Conservation (phyloP, 495 filamentous ascomycete genomes). For the Penicillium soppii region DNA sequence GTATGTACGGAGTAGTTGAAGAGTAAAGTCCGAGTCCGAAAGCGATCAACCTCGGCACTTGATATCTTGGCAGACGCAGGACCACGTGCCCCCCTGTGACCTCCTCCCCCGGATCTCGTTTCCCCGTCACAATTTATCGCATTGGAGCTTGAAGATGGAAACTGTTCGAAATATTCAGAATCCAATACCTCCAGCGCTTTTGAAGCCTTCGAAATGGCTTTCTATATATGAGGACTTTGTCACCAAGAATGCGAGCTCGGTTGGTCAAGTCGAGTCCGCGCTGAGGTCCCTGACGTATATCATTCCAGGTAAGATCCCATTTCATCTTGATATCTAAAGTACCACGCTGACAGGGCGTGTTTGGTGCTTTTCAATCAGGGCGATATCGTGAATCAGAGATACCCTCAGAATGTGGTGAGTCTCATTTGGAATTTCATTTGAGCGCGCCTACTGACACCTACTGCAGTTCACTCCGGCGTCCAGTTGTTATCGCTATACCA, state of each 20-base stretch:
- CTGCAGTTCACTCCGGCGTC: slow-evolving; percentile 73
- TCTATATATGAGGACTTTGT: slow-evolving; percentile 87
- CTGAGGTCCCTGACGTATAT: slow-evolving; percentile 92
- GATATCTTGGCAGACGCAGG: slow-evolving; percentile 14
- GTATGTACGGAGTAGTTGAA: background rate
- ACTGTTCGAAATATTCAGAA: slow-evolving; percentile 28
- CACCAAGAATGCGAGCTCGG: slow-evolving; percentile 86
- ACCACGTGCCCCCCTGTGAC: slow-evolving; percentile 18
- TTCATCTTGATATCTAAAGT: background rate
- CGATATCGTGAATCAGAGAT: slow-evolving; percentile 93
- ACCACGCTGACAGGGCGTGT: background rate
- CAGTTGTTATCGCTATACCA: slow-evolving; percentile 93
- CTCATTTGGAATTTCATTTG: background rate
- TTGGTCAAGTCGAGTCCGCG: slow-evolving; percentile 90
- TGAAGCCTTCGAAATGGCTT: slow-evolving; percentile 71
- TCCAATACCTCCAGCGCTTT: slow-evolving; percentile 33
- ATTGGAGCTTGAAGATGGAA: slow-evolving; percentile 30
- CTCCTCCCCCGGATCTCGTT: slow-evolving; percentile 8
- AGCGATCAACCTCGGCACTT: slow-evolving; percentile 22
- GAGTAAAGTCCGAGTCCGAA: slow-evolving; percentile 2
- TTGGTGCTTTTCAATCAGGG: slow-evolving; percentile 53
- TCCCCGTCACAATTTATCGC: slow-evolving; percentile 5
- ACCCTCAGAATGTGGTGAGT: slow-evolving; percentile 78
- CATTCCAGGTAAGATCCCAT: slow-evolving; percentile 66
- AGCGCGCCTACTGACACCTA: background rate